Base-by-base conservation (phyloP, 2,329 filamentous ascomycete genomes). In the Fusarium sarcochroum region DNA sequence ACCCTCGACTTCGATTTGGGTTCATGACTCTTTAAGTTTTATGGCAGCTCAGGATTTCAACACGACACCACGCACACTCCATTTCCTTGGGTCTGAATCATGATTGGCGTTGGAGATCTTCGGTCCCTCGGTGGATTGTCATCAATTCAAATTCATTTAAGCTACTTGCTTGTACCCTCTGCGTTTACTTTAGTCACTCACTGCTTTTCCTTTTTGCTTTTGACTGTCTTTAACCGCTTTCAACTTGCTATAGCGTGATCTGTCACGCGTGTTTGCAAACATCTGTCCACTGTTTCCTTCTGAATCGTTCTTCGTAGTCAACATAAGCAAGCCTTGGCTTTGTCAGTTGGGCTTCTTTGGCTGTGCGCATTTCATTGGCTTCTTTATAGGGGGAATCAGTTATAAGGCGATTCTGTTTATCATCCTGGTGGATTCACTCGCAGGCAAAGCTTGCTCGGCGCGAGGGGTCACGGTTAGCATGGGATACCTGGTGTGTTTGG, bases 81-180 rank as follows among this genome's bases (percentile, higher is more conserved):
- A 74, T 75, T 75, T 75, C 75, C 73, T 75, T 78, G 78, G 75
- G 75, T 77, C 75, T 77, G 70, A 76, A 76, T 80, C 74, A 80
- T 77, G 78, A 79, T 77, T 78, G 79, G 79, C 79, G 79, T 80
- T 80, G 78, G 77, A 80, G 79, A 80, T 78, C 66, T 75, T 77
- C 73, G 76, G 75, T 72, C 67, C 63, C 57, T 62, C 54, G 78
- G 77, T 76, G 76, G 76, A 75, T 76, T 76, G 76, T 76, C 74
- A 77, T 77, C 74, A 78, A 77, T 76, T 78, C 74, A 75, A 77
- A 76, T 77, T 76, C 71, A 76, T 75, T 75, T 70, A 73, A 72
- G 72, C 70, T 73, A 70, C 66, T 68, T 74, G 68, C 65, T 68
- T 71, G 63, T 71, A 73, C 51, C 50, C 66, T 70, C 56, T 61